Base-by-base conservation (phyloP, 2,329 filamentous ascomycete species). In the Talaromyces rugulosus region DNA sequence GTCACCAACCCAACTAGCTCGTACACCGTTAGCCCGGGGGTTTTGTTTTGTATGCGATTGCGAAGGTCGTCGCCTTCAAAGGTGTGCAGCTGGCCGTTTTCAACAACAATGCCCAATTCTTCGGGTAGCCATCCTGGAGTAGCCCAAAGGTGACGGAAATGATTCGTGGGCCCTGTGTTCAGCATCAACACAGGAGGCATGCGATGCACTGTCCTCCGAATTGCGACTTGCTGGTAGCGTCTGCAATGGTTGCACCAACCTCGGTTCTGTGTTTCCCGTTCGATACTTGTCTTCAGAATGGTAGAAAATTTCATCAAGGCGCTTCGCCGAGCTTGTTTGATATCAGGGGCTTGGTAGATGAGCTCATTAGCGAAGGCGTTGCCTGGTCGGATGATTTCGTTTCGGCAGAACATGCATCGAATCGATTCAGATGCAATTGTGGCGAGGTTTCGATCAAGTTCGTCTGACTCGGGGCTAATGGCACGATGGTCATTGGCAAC, bases 221-320 rank as follows among this genome's bases (percentile, higher is more conserved):
- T 96, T 11, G 89, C 86, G 58, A 98, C 86, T 59, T 90, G 90
- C 74, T 96, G 92, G 73, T 99, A 98, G 28, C 92, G 86, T 67
- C 92, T 90, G 73, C 96, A 99, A 70, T 89, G 87, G 66, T 89
- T 89, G 73, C 95, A 99, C 93, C 93, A 99, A 6, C 95, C 95
- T 69, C 94, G 87, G 52, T 90, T 92, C 54, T 91, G 91, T 11
- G 90, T 90, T 73, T 97, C 92, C 59, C 92, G 84, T 76, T 98
- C 94, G 33, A 99, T 89, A 66, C 92, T 96, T 58, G 87, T 87
- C 74, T 97, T 96, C n/a, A 99, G 80, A 54, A 97, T 87, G 70
- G 95, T 90, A 0, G 92, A 96, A 73, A 99, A 99, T 30, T 81
- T 81, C 61, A 81, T 81, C 0, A 78, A 75, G 11, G 80, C 79